phyloP scores from a whole-genome alignment of 2,329 filamentous ascomycete genomes.

The Aureobasidium melanogenum region DNA sequence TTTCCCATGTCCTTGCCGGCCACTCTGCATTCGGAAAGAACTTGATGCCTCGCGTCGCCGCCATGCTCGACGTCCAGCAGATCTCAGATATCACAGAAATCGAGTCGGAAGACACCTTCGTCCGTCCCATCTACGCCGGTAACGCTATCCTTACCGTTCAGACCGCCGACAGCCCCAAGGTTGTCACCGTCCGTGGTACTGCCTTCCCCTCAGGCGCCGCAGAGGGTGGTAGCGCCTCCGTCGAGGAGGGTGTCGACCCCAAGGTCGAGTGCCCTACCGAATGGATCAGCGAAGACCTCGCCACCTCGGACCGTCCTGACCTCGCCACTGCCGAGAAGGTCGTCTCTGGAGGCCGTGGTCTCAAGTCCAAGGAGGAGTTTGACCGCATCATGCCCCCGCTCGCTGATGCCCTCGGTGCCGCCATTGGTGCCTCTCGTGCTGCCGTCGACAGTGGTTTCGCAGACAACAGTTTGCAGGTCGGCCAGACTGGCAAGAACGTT shows the following conservation, averaged over 20 bases:
- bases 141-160: slow-evolving; percentile 96
- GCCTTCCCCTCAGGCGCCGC: slow-evolving; percentile 71
- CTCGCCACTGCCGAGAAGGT: slow-evolving; percentile 81
- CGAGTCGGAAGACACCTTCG: slow-evolving; percentile 81
- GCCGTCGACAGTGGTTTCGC: slow-evolving; percentile 96
- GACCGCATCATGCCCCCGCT: slow-evolving; percentile 86
- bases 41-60: slow-evolving; percentile 81
- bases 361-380: slow-evolving; percentile 98
- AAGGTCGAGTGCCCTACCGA: slow-evolving; percentile 65
- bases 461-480: slow-evolving; percentile 96
- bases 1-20: slow-evolving; percentile 81
- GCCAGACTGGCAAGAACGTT: slow-evolving; percentile 97
- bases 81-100: slow-evolving; percentile 85
- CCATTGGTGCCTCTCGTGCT: slow-evolving; percentile 87
- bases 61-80: slow-evolving; percentile 84
- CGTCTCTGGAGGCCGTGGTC: slow-evolving; percentile 84
- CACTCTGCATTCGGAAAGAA: slow-evolving; percentile 97
- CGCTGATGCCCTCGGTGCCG: slow-evolving; percentile 87
- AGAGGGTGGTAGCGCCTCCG: slow-evolving; percentile 62
- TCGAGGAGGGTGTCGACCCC: slow-evolving; percentile 78
- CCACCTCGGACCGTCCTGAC: slow-evolving; percentile 90
- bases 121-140: slow-evolving; percentile 93
- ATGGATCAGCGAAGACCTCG: slow-evolving; percentile 89
- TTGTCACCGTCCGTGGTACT: slow-evolving; percentile 88
- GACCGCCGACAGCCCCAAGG: slow-evolving; percentile 73